Conservation (phyloP, 495 filamentous ascomycete species). For the Barbatosphaeria neglecta region DNA sequence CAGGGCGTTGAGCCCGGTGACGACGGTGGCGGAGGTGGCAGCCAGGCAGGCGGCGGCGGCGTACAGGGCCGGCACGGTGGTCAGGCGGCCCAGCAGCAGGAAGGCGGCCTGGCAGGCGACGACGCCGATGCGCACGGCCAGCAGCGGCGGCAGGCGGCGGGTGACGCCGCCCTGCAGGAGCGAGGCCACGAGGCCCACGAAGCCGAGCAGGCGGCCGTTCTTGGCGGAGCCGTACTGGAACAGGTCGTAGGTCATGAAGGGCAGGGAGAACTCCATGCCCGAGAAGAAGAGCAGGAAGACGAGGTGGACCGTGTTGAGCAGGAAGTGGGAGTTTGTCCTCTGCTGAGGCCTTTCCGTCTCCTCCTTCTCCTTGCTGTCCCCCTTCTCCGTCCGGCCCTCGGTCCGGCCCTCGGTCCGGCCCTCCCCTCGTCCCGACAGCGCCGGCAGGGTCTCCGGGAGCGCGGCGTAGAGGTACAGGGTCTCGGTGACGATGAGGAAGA, state of each 20-base stretch:
- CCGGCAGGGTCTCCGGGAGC: slow-evolving; percentile 80
- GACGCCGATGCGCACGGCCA: slow-evolving; percentile 69
- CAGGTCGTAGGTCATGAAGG: slow-evolving; percentile 93
- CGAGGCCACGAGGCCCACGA: slow-evolving; percentile 86
- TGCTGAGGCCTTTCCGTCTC: slow-evolving; percentile 10
- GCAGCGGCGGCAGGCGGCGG: slow-evolving; percentile 65
- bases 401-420: too few relatives aligned
- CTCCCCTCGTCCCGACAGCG: slow-evolving; percentile 20
- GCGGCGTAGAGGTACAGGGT: slow-evolving; percentile 77
- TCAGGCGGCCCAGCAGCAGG: slow-evolving; percentile 60
- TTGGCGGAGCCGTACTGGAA: slow-evolving; percentile 67
- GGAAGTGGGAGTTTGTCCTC: slow-evolving; percentile 65
- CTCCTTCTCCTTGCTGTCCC: slow-evolving; percentile 10
- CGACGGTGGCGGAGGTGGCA: slow-evolving; percentile 82
- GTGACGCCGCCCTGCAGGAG: slow-evolving; percentile 79
- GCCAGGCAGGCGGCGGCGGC: slow-evolving; percentile 71
- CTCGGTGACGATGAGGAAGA: slow-evolving; percentile 73
- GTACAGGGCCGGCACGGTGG: slow-evolving; percentile 58
- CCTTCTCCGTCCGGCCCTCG: neutral
- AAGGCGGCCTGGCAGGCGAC: slow-evolving; percentile 67
- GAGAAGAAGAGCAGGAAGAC: slow-evolving; percentile 92
- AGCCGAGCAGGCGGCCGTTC: slow-evolving; percentile 81
- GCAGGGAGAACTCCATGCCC: slow-evolving; percentile 90
- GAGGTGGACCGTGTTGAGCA: slow-evolving; percentile 84
- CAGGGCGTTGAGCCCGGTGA: slow-evolving; percentile 84